A percentile compares a stretch with the other conserved stretches of the same genome.
Conservation (phyloP, 768 basidiomycete genomes). For the Kwoniella bestiolae region DNA sequence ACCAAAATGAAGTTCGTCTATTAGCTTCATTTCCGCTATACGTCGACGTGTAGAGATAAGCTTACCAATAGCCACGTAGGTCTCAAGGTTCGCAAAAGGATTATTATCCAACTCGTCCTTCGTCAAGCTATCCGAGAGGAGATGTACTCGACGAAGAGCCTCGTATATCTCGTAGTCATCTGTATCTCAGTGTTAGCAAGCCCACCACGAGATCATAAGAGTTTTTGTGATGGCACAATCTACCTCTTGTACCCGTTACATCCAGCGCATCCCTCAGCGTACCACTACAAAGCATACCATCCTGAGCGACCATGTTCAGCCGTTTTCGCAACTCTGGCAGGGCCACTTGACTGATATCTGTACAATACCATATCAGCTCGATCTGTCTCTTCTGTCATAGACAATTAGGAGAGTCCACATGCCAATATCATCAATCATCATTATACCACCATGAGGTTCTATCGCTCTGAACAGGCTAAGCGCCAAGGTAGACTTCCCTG, state of each 20-base stretch:
- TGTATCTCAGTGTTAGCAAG: conserved; percentile 8
- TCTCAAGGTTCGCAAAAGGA: conserved; percentile 51
- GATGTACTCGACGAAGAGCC: conserved; percentile 50
- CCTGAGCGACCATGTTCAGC: conserved; percentile 56
- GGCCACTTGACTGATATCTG: conserved; percentile 39
- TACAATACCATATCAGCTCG: conserved; percentile 4
- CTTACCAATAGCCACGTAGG: conserved; percentile 50
- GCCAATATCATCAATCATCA: conserved; percentile 53
- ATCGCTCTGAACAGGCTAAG: conserved; percentile 51
- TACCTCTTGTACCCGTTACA: conserved; percentile 42
- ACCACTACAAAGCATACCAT: conserved; percentile 52
- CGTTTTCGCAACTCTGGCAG: conserved; percentile 47
- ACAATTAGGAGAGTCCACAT: too few species aligned
- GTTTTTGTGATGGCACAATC: not conserved
- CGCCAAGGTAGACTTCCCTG: conserved; percentile 53
- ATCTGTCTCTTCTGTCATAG: too few species aligned
- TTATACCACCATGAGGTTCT: conserved; percentile 37
- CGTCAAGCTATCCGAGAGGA: conserved; percentile 29
- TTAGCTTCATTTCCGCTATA: not conserved
- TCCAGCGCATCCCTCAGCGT: conserved; percentile 55
- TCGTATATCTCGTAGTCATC: conserved; percentile 53
- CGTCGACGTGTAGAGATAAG: not conserved
- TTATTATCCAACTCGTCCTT: conserved; percentile 24
- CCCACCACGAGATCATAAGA: not conserved
- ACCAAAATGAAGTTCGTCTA: not conserved